Percentiles rank a stretch among this genome's conserved stretches.
phyloP scores from a whole-genome alignment of 1,284 basidiomycete genomes.

The Moesziomyces sp. region DNA sequence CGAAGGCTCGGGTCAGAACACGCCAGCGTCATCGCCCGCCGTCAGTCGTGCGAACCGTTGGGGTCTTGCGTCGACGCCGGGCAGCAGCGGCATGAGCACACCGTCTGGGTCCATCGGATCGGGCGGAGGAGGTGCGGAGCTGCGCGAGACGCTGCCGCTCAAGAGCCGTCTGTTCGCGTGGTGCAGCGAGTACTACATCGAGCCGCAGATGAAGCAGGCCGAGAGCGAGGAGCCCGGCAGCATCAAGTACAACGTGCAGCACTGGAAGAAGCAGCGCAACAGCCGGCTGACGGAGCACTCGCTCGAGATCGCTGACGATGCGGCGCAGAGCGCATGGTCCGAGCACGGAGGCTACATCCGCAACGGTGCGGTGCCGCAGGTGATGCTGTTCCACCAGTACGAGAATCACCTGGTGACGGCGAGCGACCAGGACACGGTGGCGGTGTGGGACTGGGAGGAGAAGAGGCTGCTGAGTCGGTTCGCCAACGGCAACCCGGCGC shows the following conservation, averaged over 20 bases:
- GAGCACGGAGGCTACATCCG: conserved; percentile 80
- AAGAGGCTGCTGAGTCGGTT: conserved; percentile 82
- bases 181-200: conserved; percentile 96
- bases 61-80: conserved; percentile 36
- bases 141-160: conserved; percentile 76
- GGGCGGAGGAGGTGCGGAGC: conserved; percentile 14
- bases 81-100: conserved; percentile 32
- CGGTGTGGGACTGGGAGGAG: conserved; percentile 95
- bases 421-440: conserved; percentile 86
- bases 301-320: conserved; percentile 75
- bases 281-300: conserved; percentile 83
- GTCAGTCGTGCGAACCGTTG: conserved; percentile 43
- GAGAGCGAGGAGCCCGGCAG: conserved; percentile 96
- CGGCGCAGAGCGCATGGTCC: conserved; percentile 81
- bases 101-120: conserved; percentile 35
- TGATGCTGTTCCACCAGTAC: conserved; percentile 87
- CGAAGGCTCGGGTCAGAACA: conserved; percentile 42
- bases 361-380: conserved; percentile 70
- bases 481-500: conserved; percentile 85
- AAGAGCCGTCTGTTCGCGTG: conserved; percentile 94
- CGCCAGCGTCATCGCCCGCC: conserved; percentile 42
- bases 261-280: conserved; percentile 92
- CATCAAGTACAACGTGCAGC: conserved; percentile 90
- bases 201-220: conserved; percentile 79
- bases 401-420: conserved; percentile 88